These are phyloP conservation scores for Komagataella ulmi DNA, from an alignment of 805 yeast genomes.

Conservation along the genomic window DNA sequence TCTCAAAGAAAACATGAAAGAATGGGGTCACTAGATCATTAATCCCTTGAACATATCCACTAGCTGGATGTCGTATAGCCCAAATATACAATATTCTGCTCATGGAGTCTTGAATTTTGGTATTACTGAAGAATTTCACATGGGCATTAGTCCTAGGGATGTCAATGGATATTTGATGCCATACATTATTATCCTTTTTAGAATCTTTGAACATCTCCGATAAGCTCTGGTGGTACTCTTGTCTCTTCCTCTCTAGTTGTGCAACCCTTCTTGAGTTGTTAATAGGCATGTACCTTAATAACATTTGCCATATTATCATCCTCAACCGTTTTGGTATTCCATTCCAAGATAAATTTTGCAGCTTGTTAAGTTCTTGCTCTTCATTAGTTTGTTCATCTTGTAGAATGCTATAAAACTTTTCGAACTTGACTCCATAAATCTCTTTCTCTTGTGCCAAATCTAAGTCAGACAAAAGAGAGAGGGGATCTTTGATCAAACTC, in stretches of 20 bases:
- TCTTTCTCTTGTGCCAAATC: neutral
- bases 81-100: conserved; percentile 78
- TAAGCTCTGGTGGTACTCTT: conserved; percentile 73
- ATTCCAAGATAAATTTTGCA: conserved; percentile 81
- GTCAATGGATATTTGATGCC: conserved; percentile 94
- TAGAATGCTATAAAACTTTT: neutral
- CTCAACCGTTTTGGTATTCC: conserved; percentile 79
- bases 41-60: conserved; percentile 96
- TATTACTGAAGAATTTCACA: conserved; percentile 54
- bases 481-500: neutral
- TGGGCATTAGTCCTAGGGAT: conserved; percentile 90
- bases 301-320: conserved; percentile 78
- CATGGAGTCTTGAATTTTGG: conserved; percentile 63
- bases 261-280: conserved; percentile 63
- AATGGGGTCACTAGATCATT: conserved; percentile 92
- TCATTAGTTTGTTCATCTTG: neutral
- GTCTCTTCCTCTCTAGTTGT: conserved; percentile 65
- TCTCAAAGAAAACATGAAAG: conserved; percentile 69
- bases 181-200: conserved; percentile 61
- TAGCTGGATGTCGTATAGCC: conserved; percentile 96
- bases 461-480: neutral
- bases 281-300: conserved; percentile 84
- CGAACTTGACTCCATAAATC: neutral
- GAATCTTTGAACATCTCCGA: conserved; percentile 37
- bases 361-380: conserved; percentile 28